Base-by-base conservation (phyloP, 352 stramenopile genomes). In the Phytophthora pinifolia region DNA sequence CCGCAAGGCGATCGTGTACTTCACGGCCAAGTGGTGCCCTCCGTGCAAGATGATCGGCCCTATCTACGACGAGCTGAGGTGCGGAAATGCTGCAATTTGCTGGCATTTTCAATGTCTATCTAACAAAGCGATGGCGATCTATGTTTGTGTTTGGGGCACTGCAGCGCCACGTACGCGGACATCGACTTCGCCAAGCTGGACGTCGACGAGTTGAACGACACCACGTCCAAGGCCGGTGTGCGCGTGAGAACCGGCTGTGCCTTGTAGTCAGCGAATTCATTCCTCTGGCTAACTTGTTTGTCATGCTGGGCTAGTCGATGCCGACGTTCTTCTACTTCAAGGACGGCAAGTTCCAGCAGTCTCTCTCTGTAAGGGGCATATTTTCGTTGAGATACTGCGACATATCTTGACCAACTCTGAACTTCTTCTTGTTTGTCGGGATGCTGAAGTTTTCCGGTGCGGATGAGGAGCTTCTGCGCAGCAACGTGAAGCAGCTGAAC, bases 31-130 rank as follows among this genome's bases (percentile, higher is more conserved):
- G 65, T 97, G 88, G 88, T 97, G 88, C 47, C 79, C 80, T n/a
- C 88, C 88, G 9, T 97, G 88, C 82, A 96, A 96, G 67, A 84
- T 94, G 66, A 96, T 97, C 54, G 83, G 77, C 6, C 88, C 88
- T 8, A 88, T 93, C 55, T 96, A 88, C 64, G 79, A 93, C 50
- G 70, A 93, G 33, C 68, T 97, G 14, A 94, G 82, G 86, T 93
- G 41, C 10, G 65, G 55, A 20, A 5, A 27, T 27, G 22, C 22
- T 27, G 22, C 22, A 27, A 27, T 27, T 27, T 27, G 1, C 6
- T 4, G 6, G 6, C 22, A 4, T 27, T 4, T 6, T 27, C 4
- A 27, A 4, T 4, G 22, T 27, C 22, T 27, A 27, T 27, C 22
- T 51, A 18, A 15, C 25, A 45, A 3, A 3, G 20, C 20, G 20